These are phyloP conservation scores for Lentinula raphanica DNA, from an alignment of 768 basidiomycete genomes.

Conservation along the genomic window DNA sequence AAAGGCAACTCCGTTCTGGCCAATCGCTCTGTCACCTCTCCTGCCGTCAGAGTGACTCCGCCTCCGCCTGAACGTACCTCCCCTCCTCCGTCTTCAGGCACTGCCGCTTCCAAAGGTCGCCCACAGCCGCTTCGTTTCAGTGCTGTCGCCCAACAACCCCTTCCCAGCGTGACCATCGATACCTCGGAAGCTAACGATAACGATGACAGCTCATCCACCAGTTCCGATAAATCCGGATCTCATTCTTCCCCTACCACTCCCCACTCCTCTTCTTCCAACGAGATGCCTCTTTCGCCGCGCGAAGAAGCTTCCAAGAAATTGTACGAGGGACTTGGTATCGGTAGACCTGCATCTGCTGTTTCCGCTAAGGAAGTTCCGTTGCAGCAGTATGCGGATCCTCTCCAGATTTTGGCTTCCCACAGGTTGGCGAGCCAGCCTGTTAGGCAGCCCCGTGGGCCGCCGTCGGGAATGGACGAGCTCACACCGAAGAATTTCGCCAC, in stretches of 20 bases:
- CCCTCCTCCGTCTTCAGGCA: conserved; percentile 36
- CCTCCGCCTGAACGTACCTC: conserved; percentile 58
- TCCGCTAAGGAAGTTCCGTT: conserved; percentile 29
- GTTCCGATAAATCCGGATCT: conserved; percentile 46
- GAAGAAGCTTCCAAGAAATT: conserved; percentile 84
- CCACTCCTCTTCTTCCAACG: conserved; percentile 60
- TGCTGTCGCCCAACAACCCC: conserved; percentile 42
- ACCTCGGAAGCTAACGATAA: conserved; percentile 46
- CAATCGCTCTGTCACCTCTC: conserved; percentile 58
- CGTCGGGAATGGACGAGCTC: conserved; percentile 80
- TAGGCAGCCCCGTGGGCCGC: conserved; percentile 85
- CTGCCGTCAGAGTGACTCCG: conserved; percentile 69
- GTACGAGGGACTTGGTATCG: conserved; percentile 85
- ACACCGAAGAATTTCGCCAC: conserved; percentile 87
- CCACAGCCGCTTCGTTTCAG: conserved; percentile 67
- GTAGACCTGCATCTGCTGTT: conserved; percentile 52
- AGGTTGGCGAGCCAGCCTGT: conserved; percentile 68
- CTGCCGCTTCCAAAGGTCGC: conserved; percentile 38
- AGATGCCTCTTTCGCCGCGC: conserved; percentile 69
- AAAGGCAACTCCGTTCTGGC: conserved; percentile 69
- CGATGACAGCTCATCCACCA: conserved; percentile 54
- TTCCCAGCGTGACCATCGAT: conserved; percentile 56
- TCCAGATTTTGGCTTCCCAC: conserved; percentile 35
- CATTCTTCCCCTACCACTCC: conserved; percentile 70
- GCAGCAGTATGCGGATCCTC: conserved; percentile 21